These are phyloP conservation scores for Echites panduratus DNA, from an alignment of 257 asterid genomes.

Conservation along the genomic window DNA sequence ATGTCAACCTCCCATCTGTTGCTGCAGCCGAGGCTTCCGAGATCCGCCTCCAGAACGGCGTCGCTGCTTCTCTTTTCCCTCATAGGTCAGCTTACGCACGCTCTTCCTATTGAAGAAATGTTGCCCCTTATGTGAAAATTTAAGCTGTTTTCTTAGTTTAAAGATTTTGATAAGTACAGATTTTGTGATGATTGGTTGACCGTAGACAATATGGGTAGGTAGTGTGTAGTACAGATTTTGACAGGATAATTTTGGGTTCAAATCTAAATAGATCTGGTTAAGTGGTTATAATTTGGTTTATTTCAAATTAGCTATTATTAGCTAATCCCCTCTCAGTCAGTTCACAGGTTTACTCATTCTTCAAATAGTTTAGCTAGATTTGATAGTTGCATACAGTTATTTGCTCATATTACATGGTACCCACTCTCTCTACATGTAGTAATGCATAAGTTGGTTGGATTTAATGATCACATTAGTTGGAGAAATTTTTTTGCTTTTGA, in stretches of 20 bases:
- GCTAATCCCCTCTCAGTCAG: not conserved
- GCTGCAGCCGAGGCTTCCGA: slow-evolving; percentile 85
- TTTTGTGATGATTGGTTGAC: slow-evolving; percentile 1
- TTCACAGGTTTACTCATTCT: not conserved
- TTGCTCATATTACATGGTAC: not conserved
- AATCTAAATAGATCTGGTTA: not conserved
- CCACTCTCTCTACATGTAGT: not conserved
- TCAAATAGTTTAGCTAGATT: not conserved
- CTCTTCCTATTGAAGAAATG: not conserved
- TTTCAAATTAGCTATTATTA: not conserved
- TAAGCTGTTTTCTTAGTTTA: not conserved
- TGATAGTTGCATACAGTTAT: not conserved
- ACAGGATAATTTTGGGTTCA: not conserved
- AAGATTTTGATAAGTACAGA: not conserved
- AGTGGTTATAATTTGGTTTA: not conserved
- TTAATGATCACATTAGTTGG: not conserved
- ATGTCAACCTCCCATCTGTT: slow-evolving; percentile 70
- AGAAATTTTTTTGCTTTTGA: not conserved
- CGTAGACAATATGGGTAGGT: not conserved
- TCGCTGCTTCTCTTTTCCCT: slow-evolving; percentile 69
- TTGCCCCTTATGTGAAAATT: not conserved
- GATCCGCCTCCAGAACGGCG: slow-evolving; percentile 85
- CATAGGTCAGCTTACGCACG: slow-evolving; percentile 52
- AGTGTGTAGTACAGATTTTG: not conserved
- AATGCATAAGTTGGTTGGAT: not conserved